Conservation (phyloP, 768 basidiomycete species). For the Dendrothele bispora region DNA sequence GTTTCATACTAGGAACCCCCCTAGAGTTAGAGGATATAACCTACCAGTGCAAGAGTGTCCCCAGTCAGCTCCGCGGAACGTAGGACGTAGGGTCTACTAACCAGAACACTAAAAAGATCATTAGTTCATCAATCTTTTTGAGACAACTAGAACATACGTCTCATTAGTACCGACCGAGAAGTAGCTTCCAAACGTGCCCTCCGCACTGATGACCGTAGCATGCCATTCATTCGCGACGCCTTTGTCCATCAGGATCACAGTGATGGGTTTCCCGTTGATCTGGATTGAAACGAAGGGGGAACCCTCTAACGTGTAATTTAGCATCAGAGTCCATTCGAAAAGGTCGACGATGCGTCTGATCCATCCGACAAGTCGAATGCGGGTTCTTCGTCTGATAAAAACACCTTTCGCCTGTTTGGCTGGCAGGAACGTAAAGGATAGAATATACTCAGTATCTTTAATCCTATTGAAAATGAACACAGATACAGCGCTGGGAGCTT, state of each 20-base stretch:
- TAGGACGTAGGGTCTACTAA: slow-evolving; percentile 54
- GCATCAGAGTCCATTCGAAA: slow-evolving; percentile 35
- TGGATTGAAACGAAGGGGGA: slow-evolving; percentile 33
- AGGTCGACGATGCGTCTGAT: slow-evolving; percentile 27
- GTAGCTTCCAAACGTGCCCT: slow-evolving; percentile 37
- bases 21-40: neutral
- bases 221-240: slow-evolving; percentile 46
- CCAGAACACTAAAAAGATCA: slow-evolving; percentile 41
- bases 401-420: slow-evolving; percentile 43
- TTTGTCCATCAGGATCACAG: slow-evolving; percentile 42
- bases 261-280: slow-evolving; percentile 23
- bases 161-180: slow-evolving; percentile 47
- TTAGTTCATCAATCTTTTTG: no score
- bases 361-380: slow-evolving; percentile 23
- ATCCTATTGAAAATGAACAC: slow-evolving; percentile 26
- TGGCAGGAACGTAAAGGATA: slow-evolving; percentile 38
- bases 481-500: no score
- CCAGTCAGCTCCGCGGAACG: slow-evolving; percentile 43
- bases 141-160: no score
- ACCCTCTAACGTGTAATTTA: slow-evolving; percentile 35
- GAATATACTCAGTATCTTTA: slow-evolving; percentile 40
- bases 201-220: slow-evolving; percentile 41
- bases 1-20: neutral
- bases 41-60: slow-evolving; percentile 33
- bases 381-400: slow-evolving; percentile 32